These are phyloP conservation scores for Nicotiana benthamiana DNA, from an alignment of 257 asterid genomes.

Conservation along the genomic window DNA sequence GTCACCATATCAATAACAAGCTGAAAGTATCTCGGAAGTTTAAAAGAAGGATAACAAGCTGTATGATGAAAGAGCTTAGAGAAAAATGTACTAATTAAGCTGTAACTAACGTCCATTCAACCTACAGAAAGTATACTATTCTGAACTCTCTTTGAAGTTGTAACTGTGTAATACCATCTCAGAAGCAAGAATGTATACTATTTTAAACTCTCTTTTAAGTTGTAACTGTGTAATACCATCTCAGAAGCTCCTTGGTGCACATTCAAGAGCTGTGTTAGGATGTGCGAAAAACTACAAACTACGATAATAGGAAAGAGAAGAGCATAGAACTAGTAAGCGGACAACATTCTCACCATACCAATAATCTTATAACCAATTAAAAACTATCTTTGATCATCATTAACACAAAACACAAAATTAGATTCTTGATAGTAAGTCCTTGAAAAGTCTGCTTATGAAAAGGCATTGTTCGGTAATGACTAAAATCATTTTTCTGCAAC, in stretches of 20 bases:
- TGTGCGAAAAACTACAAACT: neutral
- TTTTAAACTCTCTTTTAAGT: neutral
- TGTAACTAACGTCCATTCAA: neutral
- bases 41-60: neutral
- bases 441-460: neutral
- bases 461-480: neutral
- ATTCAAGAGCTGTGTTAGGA: neutral
- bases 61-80: neutral
- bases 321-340: neutral
- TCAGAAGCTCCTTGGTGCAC: neutral
- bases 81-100: neutral
- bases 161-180: neutral
- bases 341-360: neutral
- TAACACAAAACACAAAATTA: neutral
- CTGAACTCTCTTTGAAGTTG: neutral
- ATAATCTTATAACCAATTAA: neutral
- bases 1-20: neutral
- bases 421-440: neutral
- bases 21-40: neutral
- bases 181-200: neutral
- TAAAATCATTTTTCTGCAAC: neutral
- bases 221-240: neutral
- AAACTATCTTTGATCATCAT: neutral
- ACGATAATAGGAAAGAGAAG: neutral
- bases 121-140: neutral